Percentiles rank a stretch among this genome's conserved stretches.
phyloP scores from a whole-genome alignment of 768 basidiomycete genomes.

The Podaxis sp. region DNA sequence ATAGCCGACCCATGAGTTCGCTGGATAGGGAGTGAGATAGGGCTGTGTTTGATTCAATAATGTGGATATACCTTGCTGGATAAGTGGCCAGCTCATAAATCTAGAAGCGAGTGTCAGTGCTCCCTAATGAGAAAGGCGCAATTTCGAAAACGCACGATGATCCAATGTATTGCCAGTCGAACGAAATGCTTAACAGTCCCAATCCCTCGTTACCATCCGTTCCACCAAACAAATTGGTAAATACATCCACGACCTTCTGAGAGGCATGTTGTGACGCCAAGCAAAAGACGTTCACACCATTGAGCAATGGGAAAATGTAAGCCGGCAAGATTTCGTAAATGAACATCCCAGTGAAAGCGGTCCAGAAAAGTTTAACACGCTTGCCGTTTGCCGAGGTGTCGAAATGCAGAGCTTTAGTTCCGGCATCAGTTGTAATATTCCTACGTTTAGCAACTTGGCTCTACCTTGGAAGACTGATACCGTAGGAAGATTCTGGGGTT shows the following conservation, averaged over 20 bases:
- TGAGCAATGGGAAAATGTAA: slow-evolving; percentile 64
- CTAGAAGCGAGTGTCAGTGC: slow-evolving; percentile 23
- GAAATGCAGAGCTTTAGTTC: slow-evolving; percentile 45
- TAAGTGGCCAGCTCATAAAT: slow-evolving; percentile 53
- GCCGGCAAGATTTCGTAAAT: slow-evolving; percentile 52
- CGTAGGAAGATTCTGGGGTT: slow-evolving; percentile 50
- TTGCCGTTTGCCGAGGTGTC: slow-evolving; percentile 42
- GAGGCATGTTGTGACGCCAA: slow-evolving; percentile 52
- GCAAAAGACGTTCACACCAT: slow-evolving; percentile 61
- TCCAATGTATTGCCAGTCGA: slow-evolving; percentile 70
- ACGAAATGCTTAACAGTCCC: slow-evolving; percentile 57
- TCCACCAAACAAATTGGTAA: slow-evolving; percentile 70
- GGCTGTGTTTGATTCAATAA: neutral
- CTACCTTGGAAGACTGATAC: slow-evolving; percentile 61
- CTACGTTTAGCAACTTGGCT: neutral
- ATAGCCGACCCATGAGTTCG: slow-evolving; percentile 59
- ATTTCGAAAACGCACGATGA: slow-evolving; percentile 31
- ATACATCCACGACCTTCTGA: slow-evolving; percentile 41
- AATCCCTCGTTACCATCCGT: slow-evolving; percentile 67
- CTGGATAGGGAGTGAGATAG: slow-evolving; percentile 26
- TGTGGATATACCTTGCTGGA: slow-evolving; percentile 47
- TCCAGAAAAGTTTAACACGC: slow-evolving; percentile 54
- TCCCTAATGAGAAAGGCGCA: neutral
- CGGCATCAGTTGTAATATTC: neutral
- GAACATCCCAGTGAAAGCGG: slow-evolving; percentile 51